Percentiles rank a stretch among this genome's conserved stretches.
These are phyloP conservation scores for Diphasiastrum complanatum DNA, from an alignment of 83 land plant species.

Conservation along the genomic window DNA sequence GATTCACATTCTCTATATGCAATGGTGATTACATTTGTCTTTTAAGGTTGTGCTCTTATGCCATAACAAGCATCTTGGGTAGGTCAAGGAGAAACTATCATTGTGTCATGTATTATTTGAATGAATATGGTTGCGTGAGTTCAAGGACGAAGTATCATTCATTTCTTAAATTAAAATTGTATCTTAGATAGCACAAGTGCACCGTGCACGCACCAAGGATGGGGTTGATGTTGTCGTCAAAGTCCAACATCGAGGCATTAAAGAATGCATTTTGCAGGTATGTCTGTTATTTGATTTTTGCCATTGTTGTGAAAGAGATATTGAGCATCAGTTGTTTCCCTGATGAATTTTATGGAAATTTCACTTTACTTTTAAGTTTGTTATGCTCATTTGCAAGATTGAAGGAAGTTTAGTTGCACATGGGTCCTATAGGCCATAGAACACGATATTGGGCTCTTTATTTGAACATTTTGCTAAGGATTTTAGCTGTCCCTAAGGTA, in stretches of 20 bases:
- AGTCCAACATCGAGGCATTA: slow-evolving; percentile 87
- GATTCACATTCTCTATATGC: background rate
- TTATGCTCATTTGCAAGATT: too few relatives aligned
- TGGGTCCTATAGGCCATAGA: too few relatives aligned
- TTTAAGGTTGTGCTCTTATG: background rate
- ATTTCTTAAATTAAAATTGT: background rate
- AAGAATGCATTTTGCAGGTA: slow-evolving; percentile 87
- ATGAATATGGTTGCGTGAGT: background rate
- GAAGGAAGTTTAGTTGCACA: too few relatives aligned
- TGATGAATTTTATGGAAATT: too few relatives aligned
- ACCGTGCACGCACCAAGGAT: slow-evolving; percentile 63
- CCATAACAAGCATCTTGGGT: background rate
- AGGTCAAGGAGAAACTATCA: background rate
- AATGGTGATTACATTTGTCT: background rate
- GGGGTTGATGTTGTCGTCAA: slow-evolving; percentile 83
- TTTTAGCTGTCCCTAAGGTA: too few relatives aligned
- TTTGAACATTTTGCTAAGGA: too few relatives aligned
- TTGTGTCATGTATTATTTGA: background rate
- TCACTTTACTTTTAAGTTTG: too few relatives aligned
- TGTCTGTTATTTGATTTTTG: slow-evolving; percentile 1
- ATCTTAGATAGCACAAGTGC: slow-evolving; percentile 92
- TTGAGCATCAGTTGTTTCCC: too few relatives aligned
- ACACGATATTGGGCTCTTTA: too few relatives aligned
- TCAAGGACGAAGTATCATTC: background rate
- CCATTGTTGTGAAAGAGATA: background rate